These are phyloP conservation scores for Lagenaria siceraria DNA, from an alignment of 306 rosid genomes.

Conservation along the genomic window DNA sequence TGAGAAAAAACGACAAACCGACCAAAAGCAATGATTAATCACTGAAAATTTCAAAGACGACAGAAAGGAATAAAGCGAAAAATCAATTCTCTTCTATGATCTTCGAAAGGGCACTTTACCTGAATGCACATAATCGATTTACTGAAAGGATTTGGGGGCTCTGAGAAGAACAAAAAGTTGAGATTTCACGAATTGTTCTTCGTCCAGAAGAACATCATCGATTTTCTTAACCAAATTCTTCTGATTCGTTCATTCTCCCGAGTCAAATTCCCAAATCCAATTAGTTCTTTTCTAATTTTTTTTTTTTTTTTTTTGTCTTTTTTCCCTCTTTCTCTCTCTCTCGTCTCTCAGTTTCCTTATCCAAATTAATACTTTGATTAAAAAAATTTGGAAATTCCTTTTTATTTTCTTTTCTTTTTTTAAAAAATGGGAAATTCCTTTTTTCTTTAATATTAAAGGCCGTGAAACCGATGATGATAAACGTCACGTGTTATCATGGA, in stretches of 20 bases:
- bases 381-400: background rate
- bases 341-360: background rate
- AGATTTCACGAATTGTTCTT: background rate
- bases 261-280: background rate
- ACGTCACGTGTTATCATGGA: background rate
- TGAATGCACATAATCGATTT: background rate
- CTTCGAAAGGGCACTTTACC: background rate
- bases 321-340: background rate
- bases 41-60: background rate
- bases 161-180: background rate
- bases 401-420: background rate
- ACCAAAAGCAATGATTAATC: conserved; percentile 4
- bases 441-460: background rate
- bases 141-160: background rate
- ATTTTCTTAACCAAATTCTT: background rate
- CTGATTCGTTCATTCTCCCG: background rate
- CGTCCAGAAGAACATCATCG: background rate
- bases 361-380: background rate
- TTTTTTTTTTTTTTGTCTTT: no score
- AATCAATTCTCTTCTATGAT: background rate
- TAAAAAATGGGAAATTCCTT: background rate
- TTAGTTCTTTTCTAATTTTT: background rate
- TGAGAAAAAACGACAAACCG: conserved; percentile 2
- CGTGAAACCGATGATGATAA: background rate
- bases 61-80: background rate